A percentile compares a stretch with the other conserved stretches of the same genome.
phyloP scores from a whole-genome alignment of 1,284 basidiomycete species.

The Phaffia rhodozyma region DNA sequence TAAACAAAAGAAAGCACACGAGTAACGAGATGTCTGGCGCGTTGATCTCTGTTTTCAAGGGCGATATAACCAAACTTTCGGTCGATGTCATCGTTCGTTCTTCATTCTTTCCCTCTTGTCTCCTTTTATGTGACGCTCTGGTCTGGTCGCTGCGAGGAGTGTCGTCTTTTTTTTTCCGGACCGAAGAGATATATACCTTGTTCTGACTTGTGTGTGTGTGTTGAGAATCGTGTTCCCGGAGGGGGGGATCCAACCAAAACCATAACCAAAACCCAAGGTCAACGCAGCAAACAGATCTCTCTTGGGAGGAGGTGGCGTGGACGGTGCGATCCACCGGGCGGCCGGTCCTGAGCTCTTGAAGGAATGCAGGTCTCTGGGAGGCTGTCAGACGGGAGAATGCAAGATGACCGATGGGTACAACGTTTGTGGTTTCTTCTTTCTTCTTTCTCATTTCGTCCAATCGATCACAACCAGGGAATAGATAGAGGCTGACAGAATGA shows the following conservation, averaged over 20 bases:
- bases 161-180: no score
- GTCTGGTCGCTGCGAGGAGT: no score
- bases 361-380: slow-evolving; percentile 56
- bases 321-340: slow-evolving; percentile 44
- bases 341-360: slow-evolving; percentile 55
- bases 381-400: slow-evolving; percentile 62
- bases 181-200: not conserved
- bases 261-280: not conserved
- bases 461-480: not conserved
- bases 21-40: no score
- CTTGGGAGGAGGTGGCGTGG: slow-evolving; percentile 15
- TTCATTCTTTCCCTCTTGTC: not conserved
- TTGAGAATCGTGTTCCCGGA: no score
- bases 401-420: slow-evolving; percentile 68
- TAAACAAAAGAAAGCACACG: no score
- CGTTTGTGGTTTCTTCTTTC: slow-evolving; percentile 50
- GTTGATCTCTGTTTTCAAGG: slow-evolving; percentile 2
- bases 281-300: slow-evolving; percentile 14
- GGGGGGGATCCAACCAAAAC: no score
- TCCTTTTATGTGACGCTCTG: not conserved
- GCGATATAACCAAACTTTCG: slow-evolving; percentile 15
- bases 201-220: not conserved
- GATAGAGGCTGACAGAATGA: not conserved
- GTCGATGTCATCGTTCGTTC: not conserved
- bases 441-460: not conserved